A percentile compares a stretch with the other conserved stretches of the same genome.
Conservation (phyloP, 108 stramenopile genomes). For the Cyclotella distinguenda region DNA sequence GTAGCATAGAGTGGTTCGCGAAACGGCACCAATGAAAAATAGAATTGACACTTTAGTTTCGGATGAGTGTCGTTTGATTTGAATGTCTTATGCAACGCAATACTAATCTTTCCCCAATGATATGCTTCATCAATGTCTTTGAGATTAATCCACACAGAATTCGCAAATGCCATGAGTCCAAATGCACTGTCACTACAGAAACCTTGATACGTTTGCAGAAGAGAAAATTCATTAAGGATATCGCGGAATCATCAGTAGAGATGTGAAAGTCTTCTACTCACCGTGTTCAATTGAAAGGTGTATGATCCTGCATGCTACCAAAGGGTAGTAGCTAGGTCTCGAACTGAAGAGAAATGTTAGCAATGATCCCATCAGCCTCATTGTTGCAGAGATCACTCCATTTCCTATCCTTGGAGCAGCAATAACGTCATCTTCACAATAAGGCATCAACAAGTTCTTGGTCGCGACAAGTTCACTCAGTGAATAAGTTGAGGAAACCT, state of each 20-base stretch:
- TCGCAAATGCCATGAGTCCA: conserved; percentile 7
- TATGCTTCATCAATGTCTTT: conserved; percentile 16
- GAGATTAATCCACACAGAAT: background rate
- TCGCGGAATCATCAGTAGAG: background rate
- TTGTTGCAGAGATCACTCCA: background rate
- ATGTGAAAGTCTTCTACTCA: background rate
- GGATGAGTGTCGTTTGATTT: conserved; percentile 3
- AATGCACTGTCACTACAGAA: conserved; percentile 16
- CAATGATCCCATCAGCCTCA: background rate
- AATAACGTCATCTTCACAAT: background rate
- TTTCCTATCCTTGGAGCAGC: background rate
- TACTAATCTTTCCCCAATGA: background rate
- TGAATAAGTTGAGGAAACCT: background rate
- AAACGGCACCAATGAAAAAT: background rate
- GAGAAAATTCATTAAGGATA: background rate
- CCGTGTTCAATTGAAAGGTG: conserved; percentile 10
- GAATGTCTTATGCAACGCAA: conserved; percentile 8
- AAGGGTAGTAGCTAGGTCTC: background rate
- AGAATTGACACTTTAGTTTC: background rate
- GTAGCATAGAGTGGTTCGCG: conserved; percentile 9
- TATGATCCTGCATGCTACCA: conserved; percentile 8
- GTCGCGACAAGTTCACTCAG: background rate
- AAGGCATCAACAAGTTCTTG: background rate
- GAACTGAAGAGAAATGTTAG: background rate
- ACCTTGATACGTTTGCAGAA: background rate